phyloP scores from a whole-genome alignment of 2,329 filamentous ascomycete genomes.

The Juglanconis juglandina region DNA sequence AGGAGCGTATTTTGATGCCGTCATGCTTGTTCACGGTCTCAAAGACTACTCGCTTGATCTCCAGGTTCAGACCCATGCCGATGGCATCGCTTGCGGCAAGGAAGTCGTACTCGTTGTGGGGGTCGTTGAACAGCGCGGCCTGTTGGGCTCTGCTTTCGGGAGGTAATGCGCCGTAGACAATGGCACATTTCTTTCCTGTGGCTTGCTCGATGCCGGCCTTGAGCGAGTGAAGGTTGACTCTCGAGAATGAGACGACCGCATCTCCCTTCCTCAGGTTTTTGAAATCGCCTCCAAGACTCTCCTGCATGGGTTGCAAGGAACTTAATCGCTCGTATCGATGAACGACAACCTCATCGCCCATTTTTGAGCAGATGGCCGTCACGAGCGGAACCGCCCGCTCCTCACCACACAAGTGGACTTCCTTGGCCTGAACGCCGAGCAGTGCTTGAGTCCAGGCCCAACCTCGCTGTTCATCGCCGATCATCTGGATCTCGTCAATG shows the following conservation, averaged over 20 bases:
- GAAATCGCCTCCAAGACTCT: conserved; percentile 63
- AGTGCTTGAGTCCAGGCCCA: conserved; percentile 95
- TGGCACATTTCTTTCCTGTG: conserved; percentile 79
- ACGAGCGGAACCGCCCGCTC: conserved; percentile 77
- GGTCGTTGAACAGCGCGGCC: conserved; percentile 90
- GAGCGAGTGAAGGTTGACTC: conserved; percentile 75
- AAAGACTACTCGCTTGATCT: conserved; percentile 86
- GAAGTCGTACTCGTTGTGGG: conserved; percentile 91
- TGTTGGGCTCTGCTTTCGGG: conserved; percentile 92
- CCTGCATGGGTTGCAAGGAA: conserved; percentile 63
- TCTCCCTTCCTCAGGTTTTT: conserved; percentile 78
- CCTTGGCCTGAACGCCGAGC: conserved; percentile 79
- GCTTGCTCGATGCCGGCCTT: conserved; percentile 71
- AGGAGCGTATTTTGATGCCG: conserved; percentile 50
- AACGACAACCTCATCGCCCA: conserved; percentile 78
- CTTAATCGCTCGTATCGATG: conserved; percentile 83
- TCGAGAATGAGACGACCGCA: conserved; percentile 82
- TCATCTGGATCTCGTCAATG: conserved; percentile 99
- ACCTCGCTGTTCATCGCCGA: conserved; percentile 73
- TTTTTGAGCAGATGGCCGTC: conserved; percentile 68
- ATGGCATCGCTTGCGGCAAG: conserved; percentile 93
- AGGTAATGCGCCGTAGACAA: conserved; percentile 88
- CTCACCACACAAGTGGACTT: conserved; percentile 92
- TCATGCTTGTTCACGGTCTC: conserved; percentile 73
- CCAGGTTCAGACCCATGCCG: conserved; percentile 94